Base-by-base conservation (phyloP, 305 asterid genomes). In the Lippia alba region DNA sequence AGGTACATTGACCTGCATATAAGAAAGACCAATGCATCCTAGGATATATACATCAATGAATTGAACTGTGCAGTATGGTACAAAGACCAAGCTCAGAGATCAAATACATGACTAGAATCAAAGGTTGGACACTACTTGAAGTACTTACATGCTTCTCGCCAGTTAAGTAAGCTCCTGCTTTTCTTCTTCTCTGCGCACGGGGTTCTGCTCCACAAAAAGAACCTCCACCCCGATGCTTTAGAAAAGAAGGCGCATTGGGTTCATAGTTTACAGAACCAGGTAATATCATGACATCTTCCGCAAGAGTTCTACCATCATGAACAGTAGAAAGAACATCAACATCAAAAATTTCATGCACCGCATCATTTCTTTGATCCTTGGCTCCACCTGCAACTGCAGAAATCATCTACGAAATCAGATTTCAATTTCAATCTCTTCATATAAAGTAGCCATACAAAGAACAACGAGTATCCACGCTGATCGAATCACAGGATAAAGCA, bases 301-400 rank as follows among this genome's bases (percentile, higher is more conserved):
- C 64, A 67, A 44, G 12, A 36, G 51, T 68, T 64, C 56, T 76
- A 46, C 65, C 78, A 55, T 70, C 85, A 54, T 33, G 53, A 59
- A 44, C 64, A 62, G 33, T 70, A 66, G 69, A 86, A 77, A 72
- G 69, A 77, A 68, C 77, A 67, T 80, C 91, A 64, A 79, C 71
- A 54, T 58, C 70, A 44, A 66, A 53, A n/a, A 59, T 70, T 54
- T 77, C 75, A 62, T 39, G 76, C 70, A 59, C 73, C 41, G 65
- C n/a, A 74, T 69, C 56, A 67, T 64, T 78, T 41, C 48, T 73
- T 64, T 12, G 49, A 54, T 66, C 55, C 50, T 19, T 46, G 46
- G 15, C 44, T 74, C 86, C 88, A 73, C 54, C 61, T 55, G 79
- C 67, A 81, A 85, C 96, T 88, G 76, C 57, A 56, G 74, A 69